Conservation (phyloP, 129 eudicot genomes). For the Mikania micrantha region DNA sequence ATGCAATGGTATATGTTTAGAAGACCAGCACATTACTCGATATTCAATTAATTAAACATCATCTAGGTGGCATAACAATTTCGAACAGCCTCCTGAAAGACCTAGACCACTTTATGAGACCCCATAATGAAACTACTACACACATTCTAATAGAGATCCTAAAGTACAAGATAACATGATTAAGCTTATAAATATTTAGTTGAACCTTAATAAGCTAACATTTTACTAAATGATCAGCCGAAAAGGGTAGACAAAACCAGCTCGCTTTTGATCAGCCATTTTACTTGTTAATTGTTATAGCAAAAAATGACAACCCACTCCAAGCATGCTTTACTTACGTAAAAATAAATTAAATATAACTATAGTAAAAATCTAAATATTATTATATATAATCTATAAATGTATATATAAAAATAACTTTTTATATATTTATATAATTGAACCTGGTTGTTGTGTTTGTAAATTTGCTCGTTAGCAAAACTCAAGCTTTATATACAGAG, state of each 20-base stretch:
- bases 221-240: background rate
- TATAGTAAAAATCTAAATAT: no score
- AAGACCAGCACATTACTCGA: background rate
- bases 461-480: background rate
- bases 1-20: background rate
- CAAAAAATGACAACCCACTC: background rate
- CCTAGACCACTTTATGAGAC: background rate
- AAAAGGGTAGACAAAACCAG: background rate
- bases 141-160: background rate
- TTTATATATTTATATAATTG: no score
- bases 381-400: background rate
- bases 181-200: background rate
- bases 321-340: no score
- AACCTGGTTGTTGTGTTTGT: background rate
- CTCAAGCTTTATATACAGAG: background rate
- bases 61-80: background rate
- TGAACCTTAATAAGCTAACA: background rate
- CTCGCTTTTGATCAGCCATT: no score
- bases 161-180: background rate
- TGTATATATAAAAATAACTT: no score
- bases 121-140: background rate
- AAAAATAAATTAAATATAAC: no score
- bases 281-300: no score
- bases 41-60: background rate
- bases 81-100: background rate